Base-by-base conservation (phyloP, 305 asterid genomes). In the Nicotiana rustica region DNA sequence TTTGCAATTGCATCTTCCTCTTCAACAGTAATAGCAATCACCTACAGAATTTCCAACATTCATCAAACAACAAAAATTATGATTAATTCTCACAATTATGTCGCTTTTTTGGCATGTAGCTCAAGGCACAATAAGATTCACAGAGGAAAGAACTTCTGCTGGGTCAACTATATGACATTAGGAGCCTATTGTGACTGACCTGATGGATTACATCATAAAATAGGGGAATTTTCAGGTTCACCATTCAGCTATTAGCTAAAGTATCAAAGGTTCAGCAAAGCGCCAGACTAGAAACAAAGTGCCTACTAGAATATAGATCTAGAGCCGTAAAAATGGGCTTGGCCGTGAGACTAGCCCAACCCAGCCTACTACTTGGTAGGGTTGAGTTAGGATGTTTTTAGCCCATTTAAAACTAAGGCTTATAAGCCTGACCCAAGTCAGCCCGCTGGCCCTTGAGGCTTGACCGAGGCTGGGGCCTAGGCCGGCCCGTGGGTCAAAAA, bases 21-120 rank as follows among this genome's bases (percentile, higher is more conserved):
- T 91, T 97, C 99, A 83, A 95, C 99, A 33, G 99, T 97, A 61
- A 97, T 86, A 81, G 97, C 97, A 82, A 97, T 97, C 81, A 90
- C 86, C 99, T 92, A 86, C 88, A 29, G 47, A 78, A 76, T 52
- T 52, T 76, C 62, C 66, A 76, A 55, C n/a, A 52, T 4, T 76
- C 29, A 52, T 29, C 66, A 41, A 41, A 41, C 49, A 41, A 41
- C 3, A 1, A 41, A 41, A 41, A 41, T 41, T 3, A 14, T 21
- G 9, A 73, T 73, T 47, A 14, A 73, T 73, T 49, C 79, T 25
- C 64, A 14, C 64, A 73, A 73, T 49, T 21, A 73, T 25, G 79
- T 73, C 25, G 64, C 79, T 73, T 73, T 73, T 13, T 49, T 49
- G 64, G 79, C 47, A 76, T 29, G 80, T 55, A 76, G 49, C 49